These are phyloP conservation scores for Arthrobotrys megalospora DNA, from an alignment of 2,329 filamentous ascomycete genomes.

Conservation along the genomic window DNA sequence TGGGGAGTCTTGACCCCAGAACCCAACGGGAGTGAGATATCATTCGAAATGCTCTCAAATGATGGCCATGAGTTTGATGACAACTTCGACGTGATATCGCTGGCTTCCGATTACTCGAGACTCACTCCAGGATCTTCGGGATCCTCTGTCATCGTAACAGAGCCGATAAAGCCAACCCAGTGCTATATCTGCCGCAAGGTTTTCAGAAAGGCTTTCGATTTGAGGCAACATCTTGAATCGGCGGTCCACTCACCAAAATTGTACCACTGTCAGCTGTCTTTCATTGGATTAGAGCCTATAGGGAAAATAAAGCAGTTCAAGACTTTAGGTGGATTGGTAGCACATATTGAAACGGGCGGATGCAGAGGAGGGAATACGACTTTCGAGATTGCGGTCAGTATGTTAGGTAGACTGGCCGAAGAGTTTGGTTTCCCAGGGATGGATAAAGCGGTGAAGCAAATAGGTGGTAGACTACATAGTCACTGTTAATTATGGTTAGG, in stretches of 20 bases:
- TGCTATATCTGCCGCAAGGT: constrained; percentile 22
- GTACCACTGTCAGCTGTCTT: constrained; percentile 32
- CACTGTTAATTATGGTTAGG: too few relatives aligned
- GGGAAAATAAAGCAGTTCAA: constrained; percentile 27
- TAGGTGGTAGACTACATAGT: too few relatives aligned
- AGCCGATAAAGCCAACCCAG: neutral
- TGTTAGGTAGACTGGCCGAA: constrained; percentile 26
- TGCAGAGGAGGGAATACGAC: constrained; percentile 26
- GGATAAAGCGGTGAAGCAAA: neutral
- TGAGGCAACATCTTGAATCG: constrained; percentile 22
- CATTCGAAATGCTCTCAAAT: constrained; percentile 4
- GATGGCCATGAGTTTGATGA: neutral
- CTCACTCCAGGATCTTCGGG: neutral
- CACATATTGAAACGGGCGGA: constrained; percentile 24
- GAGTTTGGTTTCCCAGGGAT: constrained; percentile 31
- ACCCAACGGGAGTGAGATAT: neutral
- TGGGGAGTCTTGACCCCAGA: constrained; percentile 5
- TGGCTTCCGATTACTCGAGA: neutral
- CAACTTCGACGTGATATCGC: constrained; percentile 16
- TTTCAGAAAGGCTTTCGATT: neutral
- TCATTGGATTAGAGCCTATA: neutral
- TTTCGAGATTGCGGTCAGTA: constrained; percentile 16
- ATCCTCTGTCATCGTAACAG: constrained; percentile 4
- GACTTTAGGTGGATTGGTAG: constrained; percentile 31
- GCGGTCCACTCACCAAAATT: constrained; percentile 21